Evolutionary conservation across 2,329 filamentous ascomycete species (phyloP).

Genomic region (Dactylonectria macrodidyma): DNA sequence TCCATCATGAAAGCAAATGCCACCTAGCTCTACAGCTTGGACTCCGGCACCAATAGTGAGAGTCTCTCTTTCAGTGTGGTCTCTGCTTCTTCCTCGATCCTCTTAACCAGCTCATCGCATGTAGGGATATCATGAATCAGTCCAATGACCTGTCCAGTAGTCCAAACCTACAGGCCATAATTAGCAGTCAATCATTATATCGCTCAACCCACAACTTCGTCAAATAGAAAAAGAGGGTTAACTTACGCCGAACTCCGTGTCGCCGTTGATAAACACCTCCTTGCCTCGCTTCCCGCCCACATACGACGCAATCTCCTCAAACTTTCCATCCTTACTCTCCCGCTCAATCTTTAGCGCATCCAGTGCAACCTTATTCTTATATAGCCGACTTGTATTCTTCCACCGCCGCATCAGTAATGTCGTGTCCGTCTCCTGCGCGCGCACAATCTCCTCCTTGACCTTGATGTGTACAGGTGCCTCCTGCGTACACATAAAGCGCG

Average conservation of each 20-base stretch:
- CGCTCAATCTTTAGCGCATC: slow-evolving; percentile 87
- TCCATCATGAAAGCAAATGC: too few species aligned
- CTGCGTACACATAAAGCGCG: slow-evolving; percentile 95
- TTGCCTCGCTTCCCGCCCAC: slow-evolving; percentile 93
- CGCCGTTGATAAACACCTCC: slow-evolving; percentile 93
- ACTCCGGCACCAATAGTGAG: too few species aligned
- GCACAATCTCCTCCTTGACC: slow-evolving; percentile 94
- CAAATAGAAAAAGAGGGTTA: neutral
- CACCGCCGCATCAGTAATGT: slow-evolving; percentile 89
- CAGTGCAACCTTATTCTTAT: slow-evolving; percentile 88
- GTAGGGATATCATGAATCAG: too few species aligned
- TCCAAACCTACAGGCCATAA: too few species aligned
- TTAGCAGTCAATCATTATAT: too few species aligned
- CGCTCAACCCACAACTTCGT: too few species aligned
- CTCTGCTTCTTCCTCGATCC: too few species aligned
- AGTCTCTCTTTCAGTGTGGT: too few species aligned
- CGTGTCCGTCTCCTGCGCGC: slow-evolving; percentile 91
- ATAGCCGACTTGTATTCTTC: slow-evolving; percentile 93
- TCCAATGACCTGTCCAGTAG: too few species aligned
- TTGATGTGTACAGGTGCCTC: slow-evolving; percentile 94
- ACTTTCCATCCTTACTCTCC: slow-evolving; percentile 88
- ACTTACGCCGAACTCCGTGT: slow-evolving; percentile 90
- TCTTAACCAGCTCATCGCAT: too few species aligned
- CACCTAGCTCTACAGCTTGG: too few species aligned
- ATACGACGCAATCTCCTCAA: slow-evolving; percentile 87